phyloP scores from a whole-genome alignment of 441 rosid genomes.

The Flueggea neowawraea region DNA sequence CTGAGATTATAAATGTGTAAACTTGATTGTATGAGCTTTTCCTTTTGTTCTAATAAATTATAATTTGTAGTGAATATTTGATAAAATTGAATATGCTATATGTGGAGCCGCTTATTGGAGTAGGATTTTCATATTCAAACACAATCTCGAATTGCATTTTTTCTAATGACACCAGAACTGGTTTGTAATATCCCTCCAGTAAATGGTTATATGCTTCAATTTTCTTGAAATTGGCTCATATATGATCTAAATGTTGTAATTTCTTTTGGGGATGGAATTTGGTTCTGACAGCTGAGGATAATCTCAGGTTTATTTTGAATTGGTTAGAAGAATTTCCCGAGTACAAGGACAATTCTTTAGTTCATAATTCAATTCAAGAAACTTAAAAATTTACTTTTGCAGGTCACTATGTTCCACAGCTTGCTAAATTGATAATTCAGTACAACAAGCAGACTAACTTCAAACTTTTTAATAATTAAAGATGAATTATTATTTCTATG shows the following conservation, averaged over 20 bases:
- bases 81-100: conserved; percentile 36
- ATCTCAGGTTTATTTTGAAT: conserved; percentile 30
- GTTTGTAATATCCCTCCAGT: conserved; percentile 7
- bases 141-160: conserved; percentile 18
- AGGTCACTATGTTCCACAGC: conserved; percentile 39
- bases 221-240: neutral
- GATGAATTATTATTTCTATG: no score
- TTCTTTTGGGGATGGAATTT: neutral
- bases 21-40: conserved; percentile 21
- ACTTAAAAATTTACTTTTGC: neutral
- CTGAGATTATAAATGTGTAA: no score
- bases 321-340: conserved; percentile 38
- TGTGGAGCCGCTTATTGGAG: conserved; percentile 34
- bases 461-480: no score
- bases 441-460: conserved; percentile 24
- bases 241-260: neutral
- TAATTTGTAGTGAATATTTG: no score
- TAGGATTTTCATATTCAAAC: no score
- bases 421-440: conserved; percentile 27
- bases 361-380: neutral
- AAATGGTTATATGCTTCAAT: no score
- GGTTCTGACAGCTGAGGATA: conserved; percentile 27
- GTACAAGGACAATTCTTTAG: conserved; percentile 20
- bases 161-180: conserved; percentile 31
- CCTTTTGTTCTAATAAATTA: no score